These are phyloP conservation scores for Lyophyllum decastes DNA, from an alignment of 768 basidiomycete genomes.

Conservation along the genomic window DNA sequence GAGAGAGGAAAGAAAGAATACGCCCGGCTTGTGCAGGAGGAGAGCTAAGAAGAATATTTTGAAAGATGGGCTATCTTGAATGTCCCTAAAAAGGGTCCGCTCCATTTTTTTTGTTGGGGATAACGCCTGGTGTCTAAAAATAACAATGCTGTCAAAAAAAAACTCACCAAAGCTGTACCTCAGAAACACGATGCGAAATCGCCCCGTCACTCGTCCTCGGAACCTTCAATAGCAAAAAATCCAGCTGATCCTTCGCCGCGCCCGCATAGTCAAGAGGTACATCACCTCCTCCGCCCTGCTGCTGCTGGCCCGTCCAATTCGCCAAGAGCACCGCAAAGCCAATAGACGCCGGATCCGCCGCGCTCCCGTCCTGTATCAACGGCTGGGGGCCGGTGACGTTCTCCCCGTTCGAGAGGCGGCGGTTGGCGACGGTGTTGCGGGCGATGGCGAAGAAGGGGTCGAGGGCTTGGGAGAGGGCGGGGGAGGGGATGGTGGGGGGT, in stretches of 20 bases:
- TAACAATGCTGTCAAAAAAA: background rate
- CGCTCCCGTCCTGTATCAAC: slow-evolving; percentile 55
- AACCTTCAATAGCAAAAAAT: slow-evolving; percentile 56
- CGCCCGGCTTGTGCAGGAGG: too few relatives aligned
- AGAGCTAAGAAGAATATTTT: too few relatives aligned
- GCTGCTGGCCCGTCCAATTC: slow-evolving; percentile 39
- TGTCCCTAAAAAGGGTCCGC: too few relatives aligned
- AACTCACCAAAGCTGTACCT: slow-evolving; percentile 73
- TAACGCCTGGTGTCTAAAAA: too few relatives aligned
- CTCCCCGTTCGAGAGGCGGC: slow-evolving; percentile 42
- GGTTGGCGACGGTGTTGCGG: slow-evolving; percentile 46
- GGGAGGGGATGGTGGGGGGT: slow-evolving; percentile 31
- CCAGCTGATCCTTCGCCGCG: slow-evolving; percentile 67
- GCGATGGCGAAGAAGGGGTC: slow-evolving; percentile 61
- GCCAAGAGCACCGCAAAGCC: slow-evolving; percentile 68
- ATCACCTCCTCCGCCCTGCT: slow-evolving; percentile 38
- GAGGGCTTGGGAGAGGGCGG: slow-evolving; percentile 38
- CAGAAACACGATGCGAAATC: slow-evolving; percentile 69
- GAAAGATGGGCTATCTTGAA: too few relatives aligned
- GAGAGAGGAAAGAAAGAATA: too few relatives aligned
- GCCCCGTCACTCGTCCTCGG: slow-evolving; percentile 76
- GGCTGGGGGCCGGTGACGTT: slow-evolving; percentile 54
- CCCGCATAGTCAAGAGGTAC: slow-evolving; percentile 58
- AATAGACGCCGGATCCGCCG: slow-evolving; percentile 81
- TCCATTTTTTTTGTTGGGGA: too few relatives aligned